A percentile compares a stretch with the other conserved stretches of the same genome.
Conservation (phyloP, 2,329 filamentous ascomycete genomes). For the Dactylellina parvicollis region DNA sequence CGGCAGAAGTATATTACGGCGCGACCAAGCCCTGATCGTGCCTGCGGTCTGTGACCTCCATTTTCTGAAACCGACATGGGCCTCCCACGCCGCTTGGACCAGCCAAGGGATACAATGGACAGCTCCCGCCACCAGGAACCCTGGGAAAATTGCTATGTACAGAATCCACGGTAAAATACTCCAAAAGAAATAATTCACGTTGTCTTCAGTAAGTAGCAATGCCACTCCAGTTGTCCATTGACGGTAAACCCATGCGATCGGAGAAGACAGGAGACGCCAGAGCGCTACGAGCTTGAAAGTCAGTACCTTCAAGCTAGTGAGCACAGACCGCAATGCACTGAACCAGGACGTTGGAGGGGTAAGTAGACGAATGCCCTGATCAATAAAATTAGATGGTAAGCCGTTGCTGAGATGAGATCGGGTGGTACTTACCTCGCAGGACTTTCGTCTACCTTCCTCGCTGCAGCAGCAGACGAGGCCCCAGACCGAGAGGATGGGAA, state of each 20-base stretch:
- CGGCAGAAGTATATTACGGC: not conserved
- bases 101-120: constrained; percentile 24
- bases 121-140: not conserved
- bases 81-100: constrained; percentile 8
- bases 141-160: constrained; percentile 1
- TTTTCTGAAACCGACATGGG: constrained; percentile 21
- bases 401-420: not conserved
- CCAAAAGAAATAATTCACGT: not conserved
- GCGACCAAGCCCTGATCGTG: constrained; percentile 3
- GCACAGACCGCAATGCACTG: not conserved
- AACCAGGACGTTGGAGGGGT: not conserved
- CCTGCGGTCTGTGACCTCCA: constrained; percentile 17
- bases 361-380: constrained; percentile 18
- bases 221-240: constrained; percentile 3
- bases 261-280: constrained; percentile 12
- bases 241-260: not conserved
- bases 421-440: constrained; percentile 19
- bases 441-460: constrained; percentile 18
- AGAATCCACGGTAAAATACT: not conserved
- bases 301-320: not conserved
- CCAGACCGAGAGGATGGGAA: constrained; percentile 37
- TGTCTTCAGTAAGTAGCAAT: not conserved
- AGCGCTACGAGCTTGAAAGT: constrained; percentile 1
- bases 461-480: constrained; percentile 33
- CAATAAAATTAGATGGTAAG: not conserved